Conservation (phyloP, 768 basidiomycete species). For the Psilocybe cyanescens region DNA sequence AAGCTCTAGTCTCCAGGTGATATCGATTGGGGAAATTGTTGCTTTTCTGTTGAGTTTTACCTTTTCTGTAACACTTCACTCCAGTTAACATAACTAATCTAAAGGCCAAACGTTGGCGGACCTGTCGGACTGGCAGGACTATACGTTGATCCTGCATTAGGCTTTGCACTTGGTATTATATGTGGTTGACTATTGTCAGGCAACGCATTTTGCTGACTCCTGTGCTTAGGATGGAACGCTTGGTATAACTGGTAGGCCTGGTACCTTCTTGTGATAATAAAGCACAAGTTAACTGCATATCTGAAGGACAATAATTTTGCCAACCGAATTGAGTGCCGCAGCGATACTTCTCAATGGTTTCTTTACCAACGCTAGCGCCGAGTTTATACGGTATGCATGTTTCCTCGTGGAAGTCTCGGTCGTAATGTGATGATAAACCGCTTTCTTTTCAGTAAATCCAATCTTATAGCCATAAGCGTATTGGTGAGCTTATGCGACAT, state of each 20-base stretch:
- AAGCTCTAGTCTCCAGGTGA: constrained; percentile 10
- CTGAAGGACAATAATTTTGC: constrained; percentile 14
- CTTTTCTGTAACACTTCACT: neutral
- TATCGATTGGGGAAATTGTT: constrained; percentile 32
- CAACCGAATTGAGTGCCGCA: constrained; percentile 20
- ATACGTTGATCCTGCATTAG: constrained; percentile 38
- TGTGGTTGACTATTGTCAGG: constrained; percentile 27
- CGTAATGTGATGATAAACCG: neutral
- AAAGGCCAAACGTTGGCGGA: constrained; percentile 28
- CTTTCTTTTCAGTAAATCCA: constrained; percentile 7
- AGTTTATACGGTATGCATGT: constrained; percentile 8
- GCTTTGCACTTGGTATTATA: constrained; percentile 40
- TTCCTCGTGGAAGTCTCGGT: neutral
- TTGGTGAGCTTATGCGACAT: constrained; percentile 6
- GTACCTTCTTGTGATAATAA: neutral
- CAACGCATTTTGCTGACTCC: constrained; percentile 26
- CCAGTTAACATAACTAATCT: neutral
- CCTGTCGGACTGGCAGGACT: constrained; percentile 30
- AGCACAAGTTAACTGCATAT: neutral
- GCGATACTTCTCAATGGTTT: constrained; percentile 21
- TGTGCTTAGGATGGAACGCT: constrained; percentile 36
- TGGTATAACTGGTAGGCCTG: constrained; percentile 26
- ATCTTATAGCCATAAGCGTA: constrained; percentile 15
- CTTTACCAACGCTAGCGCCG: constrained; percentile 9
- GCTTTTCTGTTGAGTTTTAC: constrained; percentile 15